Evolutionary conservation across 352 stramenopile species (phyloP).

Genomic region (Phytophthora pistaciae): DNA sequence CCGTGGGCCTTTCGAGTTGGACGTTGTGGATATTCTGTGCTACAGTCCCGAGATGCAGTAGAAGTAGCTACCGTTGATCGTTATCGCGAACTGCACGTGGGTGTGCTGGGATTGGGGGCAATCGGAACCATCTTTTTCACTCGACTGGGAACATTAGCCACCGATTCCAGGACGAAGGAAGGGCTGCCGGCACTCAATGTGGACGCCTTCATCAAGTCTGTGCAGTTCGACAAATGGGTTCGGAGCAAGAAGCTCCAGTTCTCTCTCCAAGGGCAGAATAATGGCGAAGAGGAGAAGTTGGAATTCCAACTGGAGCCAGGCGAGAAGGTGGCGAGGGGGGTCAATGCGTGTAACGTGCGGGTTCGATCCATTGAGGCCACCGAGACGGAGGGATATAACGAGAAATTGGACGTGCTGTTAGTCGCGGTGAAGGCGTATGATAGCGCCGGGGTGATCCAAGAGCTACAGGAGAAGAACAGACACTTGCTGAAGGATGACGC

Average conservation of each 20-base stretch:
- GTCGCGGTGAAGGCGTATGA: conserved; percentile 80
- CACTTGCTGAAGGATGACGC: conserved; percentile 56
- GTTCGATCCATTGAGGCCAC: conserved; percentile 40
- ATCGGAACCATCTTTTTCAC: conserved; percentile 84
- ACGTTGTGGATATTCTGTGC: conserved; percentile 6
- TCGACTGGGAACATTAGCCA: conserved; percentile 45
- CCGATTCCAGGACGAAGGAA: background rate
- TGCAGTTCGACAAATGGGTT: conserved; percentile 44
- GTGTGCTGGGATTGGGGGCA: conserved; percentile 72
- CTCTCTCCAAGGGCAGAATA: conserved; percentile 4
- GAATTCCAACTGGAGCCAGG: conserved; percentile 15
- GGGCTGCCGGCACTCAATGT: conserved; percentile 24
- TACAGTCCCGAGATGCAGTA: background rate
- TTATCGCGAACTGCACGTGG: conserved; percentile 42
- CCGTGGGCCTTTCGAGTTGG: background rate
- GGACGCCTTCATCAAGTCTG: conserved; percentile 62
- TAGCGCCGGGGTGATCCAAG: conserved; percentile 44
- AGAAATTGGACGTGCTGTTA: conserved; percentile 64
- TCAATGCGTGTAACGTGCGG: conserved; percentile 32
- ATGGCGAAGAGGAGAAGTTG: conserved; percentile 15
- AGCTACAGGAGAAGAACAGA: conserved; percentile 38
- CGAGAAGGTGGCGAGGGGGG: conserved; percentile 18
- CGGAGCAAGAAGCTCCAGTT: conserved; percentile 12
- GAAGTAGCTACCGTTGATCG: background rate
- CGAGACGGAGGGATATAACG: background rate